Evolutionary conservation across 139 green algal species (phyloP).

Genomic region (Chloropicon primus): DNA sequence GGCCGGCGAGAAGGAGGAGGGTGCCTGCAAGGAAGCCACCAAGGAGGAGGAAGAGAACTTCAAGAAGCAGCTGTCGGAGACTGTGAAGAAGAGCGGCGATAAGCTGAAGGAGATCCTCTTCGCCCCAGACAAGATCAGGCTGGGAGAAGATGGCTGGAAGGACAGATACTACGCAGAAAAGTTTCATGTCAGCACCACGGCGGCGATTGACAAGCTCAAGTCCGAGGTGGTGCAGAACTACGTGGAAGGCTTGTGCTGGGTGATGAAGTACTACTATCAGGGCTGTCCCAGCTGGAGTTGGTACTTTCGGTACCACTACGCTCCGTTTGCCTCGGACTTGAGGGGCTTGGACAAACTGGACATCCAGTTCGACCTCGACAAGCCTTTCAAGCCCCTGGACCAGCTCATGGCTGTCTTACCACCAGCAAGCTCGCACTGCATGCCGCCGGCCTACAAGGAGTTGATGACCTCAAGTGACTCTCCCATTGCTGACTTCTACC

Average conservation of each 20-base stretch:
- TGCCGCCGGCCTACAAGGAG: constrained; percentile 45
- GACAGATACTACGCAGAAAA: constrained; percentile 69
- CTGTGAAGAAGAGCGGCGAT: constrained; percentile 1
- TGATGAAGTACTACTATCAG: constrained; percentile 70
- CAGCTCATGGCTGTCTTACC: constrained; percentile 98
- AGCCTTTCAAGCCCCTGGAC: constrained; percentile 93
- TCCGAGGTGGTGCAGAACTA: constrained; percentile 59
- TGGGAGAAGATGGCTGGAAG: constrained; percentile 87
- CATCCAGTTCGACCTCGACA: constrained; percentile 56
- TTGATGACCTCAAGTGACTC: constrained; percentile 69
- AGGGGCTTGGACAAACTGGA: constrained; percentile 30
- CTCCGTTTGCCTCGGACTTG: constrained; percentile 95
- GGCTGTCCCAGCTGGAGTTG: constrained; percentile 18
- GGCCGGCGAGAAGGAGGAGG: constrained; percentile 13
- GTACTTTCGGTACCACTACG: constrained; percentile 99
- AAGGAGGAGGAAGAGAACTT: constrained; percentile 18
- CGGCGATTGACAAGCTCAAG: background rate
- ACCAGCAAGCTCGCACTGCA: constrained; percentile 60
- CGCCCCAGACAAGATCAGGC: constrained; percentile 16
- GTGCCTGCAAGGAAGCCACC: constrained; percentile 12
- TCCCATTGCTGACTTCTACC: constrained; percentile 96
- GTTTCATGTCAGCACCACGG: constrained; percentile 17
- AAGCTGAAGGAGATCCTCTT: background rate
- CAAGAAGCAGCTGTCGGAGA: background rate
- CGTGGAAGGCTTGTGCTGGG: constrained; percentile 88